Evolutionary conservation across 1,139 yeast species (phyloP).

Genomic region (Debaryomycetaceae sp.): DNA sequence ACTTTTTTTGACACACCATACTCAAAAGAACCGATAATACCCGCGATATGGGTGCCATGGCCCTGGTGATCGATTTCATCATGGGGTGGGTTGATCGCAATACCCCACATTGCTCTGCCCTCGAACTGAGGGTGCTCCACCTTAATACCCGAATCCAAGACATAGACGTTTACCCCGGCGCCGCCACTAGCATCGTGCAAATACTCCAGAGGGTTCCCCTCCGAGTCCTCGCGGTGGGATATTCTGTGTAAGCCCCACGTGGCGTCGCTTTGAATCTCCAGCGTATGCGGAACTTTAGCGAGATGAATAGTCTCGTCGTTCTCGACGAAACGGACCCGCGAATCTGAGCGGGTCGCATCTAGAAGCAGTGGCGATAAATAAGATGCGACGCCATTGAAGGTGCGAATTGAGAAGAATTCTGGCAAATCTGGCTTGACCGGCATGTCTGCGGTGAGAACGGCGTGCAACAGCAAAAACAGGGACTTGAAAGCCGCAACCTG

Average conservation of each 20-base stretch:
- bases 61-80: conserved; percentile 26
- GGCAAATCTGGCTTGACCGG: too few relatives aligned
- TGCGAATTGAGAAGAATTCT: conserved; percentile 16
- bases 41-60: conserved; percentile 39
- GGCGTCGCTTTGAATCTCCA: conserved; percentile 26
- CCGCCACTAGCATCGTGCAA: conserved; percentile 32
- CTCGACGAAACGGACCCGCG: conserved; percentile 26
- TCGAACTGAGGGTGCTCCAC: conserved; percentile 29
- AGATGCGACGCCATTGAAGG: conserved; percentile 24
- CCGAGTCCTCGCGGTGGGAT: conserved; percentile 15
- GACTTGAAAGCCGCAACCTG: conserved; percentile 4
- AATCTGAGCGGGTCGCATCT: conserved; percentile 15
- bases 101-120: conserved; percentile 35
- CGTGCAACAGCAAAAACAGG: conserved; percentile 2
- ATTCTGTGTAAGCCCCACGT: conserved; percentile 34
- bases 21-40: conserved; percentile 31
- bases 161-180: conserved; percentile 33
- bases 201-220: conserved; percentile 9
- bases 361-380: conserved; percentile 19
- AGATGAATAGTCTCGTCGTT: conserved; percentile 22
- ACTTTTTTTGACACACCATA: conserved; percentile 36
- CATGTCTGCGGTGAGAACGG: background rate
- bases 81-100: conserved; percentile 27
- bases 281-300: conserved; percentile 14
- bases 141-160: conserved; percentile 34